Conservation (phyloP, 495 filamentous ascomycete genomes). For the Penicillium goetzii region DNA sequence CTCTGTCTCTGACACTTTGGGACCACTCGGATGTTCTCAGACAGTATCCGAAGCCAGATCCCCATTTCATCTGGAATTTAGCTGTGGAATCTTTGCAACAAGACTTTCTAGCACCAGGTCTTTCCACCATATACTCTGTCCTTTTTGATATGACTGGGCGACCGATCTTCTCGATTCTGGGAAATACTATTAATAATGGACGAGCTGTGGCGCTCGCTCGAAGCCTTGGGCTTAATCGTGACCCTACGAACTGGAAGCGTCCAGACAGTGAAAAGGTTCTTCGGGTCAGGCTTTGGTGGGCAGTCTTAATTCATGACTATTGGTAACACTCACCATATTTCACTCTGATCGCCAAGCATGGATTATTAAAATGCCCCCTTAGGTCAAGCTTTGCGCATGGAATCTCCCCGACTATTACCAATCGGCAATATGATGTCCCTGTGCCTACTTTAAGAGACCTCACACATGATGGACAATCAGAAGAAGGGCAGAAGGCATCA, state of each 20-base stretch:
- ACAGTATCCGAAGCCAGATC: slow-evolving; percentile 3
- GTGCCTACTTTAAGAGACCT: not conserved
- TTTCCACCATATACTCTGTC: slow-evolving; percentile 7
- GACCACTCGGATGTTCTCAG: slow-evolving; percentile 5
- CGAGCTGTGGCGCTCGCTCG: slow-evolving; percentile 5
- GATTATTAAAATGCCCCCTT: not conserved
- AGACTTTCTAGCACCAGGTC: slow-evolving; percentile 5
- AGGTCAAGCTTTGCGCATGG: slow-evolving; percentile 9
- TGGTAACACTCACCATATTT: not conserved
- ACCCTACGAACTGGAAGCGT: slow-evolving; percentile 9
- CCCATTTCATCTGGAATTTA: slow-evolving; percentile 6
- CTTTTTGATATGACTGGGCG: slow-evolving; percentile 10
- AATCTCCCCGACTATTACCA: slow-evolving; percentile 4
- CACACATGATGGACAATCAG: not conserved
- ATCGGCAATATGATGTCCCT: slow-evolving; percentile 11
- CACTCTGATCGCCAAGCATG: no score
- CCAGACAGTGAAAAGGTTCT: slow-evolving; percentile 7
- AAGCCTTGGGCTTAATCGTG: slow-evolving; percentile 4
- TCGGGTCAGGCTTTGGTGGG: slow-evolving; percentile 5
- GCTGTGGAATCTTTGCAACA: slow-evolving; percentile 5
- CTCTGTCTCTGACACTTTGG: slow-evolving; percentile 3
- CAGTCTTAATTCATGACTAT: slow-evolving; percentile 11
- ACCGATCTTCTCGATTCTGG: slow-evolving; percentile 1
- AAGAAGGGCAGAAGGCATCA: not conserved
- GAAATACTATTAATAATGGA: slow-evolving; percentile 8